Evolutionary conservation across 495 filamentous ascomycete species (phyloP).

Genomic region (Cercophora scortea): DNA sequence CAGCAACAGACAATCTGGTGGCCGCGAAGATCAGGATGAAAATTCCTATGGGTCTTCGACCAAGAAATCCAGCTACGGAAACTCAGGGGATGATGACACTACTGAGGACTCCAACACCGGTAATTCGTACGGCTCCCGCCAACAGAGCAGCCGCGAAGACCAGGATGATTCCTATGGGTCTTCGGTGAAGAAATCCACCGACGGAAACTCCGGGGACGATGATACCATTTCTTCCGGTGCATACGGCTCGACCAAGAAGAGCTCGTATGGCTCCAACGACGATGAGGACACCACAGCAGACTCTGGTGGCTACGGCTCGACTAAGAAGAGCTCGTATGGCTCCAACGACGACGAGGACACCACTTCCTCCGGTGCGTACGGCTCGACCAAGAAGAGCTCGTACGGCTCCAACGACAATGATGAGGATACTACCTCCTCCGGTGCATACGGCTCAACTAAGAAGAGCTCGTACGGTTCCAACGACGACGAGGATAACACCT

Average conservation of each 20-base stretch:
- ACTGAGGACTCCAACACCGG: too few relatives aligned
- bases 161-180: background rate
- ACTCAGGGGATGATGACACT: too few relatives aligned
- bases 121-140: too few relatives aligned
- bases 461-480: background rate
- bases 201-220: background rate
- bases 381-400: slow-evolving; percentile 10
- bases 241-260: slow-evolving; percentile 12
- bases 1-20: background rate
- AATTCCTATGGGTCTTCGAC: background rate
- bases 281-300: background rate
- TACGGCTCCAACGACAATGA: slow-evolving; percentile 8
- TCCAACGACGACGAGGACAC: background rate
- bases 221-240: background rate
- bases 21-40: background rate
- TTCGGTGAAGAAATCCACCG: background rate
- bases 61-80: slow-evolving; percentile 6
- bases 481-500: background rate
- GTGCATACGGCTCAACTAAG: background rate
- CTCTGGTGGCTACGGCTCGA: background rate
- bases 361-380: background rate
- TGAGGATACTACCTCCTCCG: background rate
- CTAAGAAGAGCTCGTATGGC: background rate
- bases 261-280: slow-evolving; percentile 8
- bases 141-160: slow-evolving; percentile 1